Evolutionary conservation across 2,329 filamentous ascomycete species (phyloP), one percentile per base, ranked within the genome.

Genomic region (Colletotrichum tofieldiae): DNA sequence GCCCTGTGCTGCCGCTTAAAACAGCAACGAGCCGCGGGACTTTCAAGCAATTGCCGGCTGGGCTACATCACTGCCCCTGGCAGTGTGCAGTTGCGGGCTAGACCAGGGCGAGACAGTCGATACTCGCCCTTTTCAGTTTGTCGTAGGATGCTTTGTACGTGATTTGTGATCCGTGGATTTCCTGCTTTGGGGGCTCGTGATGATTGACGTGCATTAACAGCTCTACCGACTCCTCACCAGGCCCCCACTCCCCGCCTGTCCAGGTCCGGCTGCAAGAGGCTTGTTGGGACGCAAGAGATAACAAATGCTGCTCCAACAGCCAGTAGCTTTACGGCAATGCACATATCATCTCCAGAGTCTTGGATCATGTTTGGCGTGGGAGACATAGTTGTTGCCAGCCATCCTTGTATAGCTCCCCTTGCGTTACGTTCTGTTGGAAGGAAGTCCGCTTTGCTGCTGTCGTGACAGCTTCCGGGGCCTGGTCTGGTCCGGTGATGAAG

Each of bases 171-270:
- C 11, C 29, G 16, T 9, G 4, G 8, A 35, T 18, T 18, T 29
- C 58, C 58, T 47, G 58, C 23, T 23, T 37, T 32, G 23, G 20
- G 41, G 8, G 29, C 43, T 14, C 11, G 32, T 26, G 41, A 61
- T 49, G 58, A 37, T 11, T 49, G 12, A 11, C 7, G 23, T 49
- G 59, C 43, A 61, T 47, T 61, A 49, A 47, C 59, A 61, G 32
- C 41, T 47, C 58, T 59, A 59, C 55, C n/a, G 16, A 12, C 23
- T 29, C 55, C n/a, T 26, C 7, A 14, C 23, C 23, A 1, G 37
- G 39, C 14, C 23, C 55, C 39, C 37, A 58, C 14, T 32, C 29
- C 29, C 14, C n/a, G 55, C 37, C 16, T 41, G 55, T 35, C 55
- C 20, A 41, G 29, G 11, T 7, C 7, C 16, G 45, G 20, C 20